phyloP scores from a whole-genome alignment of 225 moss, liverwort and hornwort genomes.

The Climacium dendroides region DNA sequence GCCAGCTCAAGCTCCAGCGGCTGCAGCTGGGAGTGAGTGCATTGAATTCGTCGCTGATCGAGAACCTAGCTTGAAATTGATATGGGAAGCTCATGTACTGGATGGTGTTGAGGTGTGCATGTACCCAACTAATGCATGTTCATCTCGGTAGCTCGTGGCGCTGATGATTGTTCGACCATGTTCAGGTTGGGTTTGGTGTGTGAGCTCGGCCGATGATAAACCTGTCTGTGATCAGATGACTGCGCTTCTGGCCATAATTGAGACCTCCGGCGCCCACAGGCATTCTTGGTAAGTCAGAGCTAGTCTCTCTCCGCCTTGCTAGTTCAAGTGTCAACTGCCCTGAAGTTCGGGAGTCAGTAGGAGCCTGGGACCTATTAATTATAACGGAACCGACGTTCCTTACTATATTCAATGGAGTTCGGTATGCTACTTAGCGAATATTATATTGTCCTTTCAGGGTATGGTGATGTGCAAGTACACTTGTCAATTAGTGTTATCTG shows the following conservation, averaged over 20 bases:
- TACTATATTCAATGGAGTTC: neutral
- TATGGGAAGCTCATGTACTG: neutral
- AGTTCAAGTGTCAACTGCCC: neutral
- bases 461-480: neutral
- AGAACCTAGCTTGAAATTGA: neutral
- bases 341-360: neutral
- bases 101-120: neutral
- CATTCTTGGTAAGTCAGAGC: conserved; percentile 7
- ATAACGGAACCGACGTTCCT: neutral
- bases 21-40: neutral
- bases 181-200: conserved; percentile 15
- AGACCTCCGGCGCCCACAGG: neutral
- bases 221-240: conserved; percentile 6
- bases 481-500: neutral
- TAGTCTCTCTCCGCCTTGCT: too few relatives aligned
- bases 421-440: neutral
- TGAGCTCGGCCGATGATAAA: neutral
- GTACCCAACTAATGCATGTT: neutral
- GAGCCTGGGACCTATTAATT: neutral
- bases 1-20: neutral
- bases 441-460: neutral
- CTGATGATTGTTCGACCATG: neutral
- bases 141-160: too few relatives aligned
- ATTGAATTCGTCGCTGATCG: neutral
- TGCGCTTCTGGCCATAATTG: neutral